Evolutionary conservation across 106 monocot species (phyloP), one percentile per base, ranked within the genome.

Genomic region (Posidonia australis): DNA sequence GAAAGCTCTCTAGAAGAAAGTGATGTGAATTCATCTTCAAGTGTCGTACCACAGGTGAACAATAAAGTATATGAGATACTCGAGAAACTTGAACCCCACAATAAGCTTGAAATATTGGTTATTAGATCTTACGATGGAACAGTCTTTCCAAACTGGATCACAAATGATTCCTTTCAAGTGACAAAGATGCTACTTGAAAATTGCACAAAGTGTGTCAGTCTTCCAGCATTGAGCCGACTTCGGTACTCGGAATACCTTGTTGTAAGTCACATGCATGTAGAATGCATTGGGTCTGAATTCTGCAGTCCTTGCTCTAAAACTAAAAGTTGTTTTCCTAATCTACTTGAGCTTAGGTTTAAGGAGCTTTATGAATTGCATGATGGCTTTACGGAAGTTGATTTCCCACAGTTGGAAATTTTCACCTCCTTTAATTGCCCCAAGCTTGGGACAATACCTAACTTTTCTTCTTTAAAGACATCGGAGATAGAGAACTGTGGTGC

Each of bases 181-280:
- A 46, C 73, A 11, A 36, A 16, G 12, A 6, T 77, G 9, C 14
- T 27, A n/a, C 51, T 74, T 6, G 44, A 24, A 19, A 13, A 47
- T n/a, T 73, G 77, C 46, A 21, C 25, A 9, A 41, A 46, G 7
- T 57, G 58, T 23, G 25, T 77, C 1, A 10, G 3, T 7, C 64
- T 81, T 19, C 77, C 81, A 0, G 4, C 60, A 3, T 68, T 74
- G 3, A 73, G 81, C 43, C 22, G 43, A 3, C 64, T 81, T 0
- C 73, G 63, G 21, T 64, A 24, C 2, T 59, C 70, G 11, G 59
- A 44, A 43, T 27, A 69, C 11, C 65, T 77, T 1, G 5, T 9
- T 10, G 54, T 81, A 44, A 23, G 26, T 19, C n/a, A 41, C 21
- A 19, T 77, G 67, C 49, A 36, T 1, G 21, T 64, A 47, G n/a